These are phyloP conservation scores for Phyllosticta citribraziliensis DNA, from an alignment of 2,329 filamentous ascomycete species.

Conservation along the genomic window DNA sequence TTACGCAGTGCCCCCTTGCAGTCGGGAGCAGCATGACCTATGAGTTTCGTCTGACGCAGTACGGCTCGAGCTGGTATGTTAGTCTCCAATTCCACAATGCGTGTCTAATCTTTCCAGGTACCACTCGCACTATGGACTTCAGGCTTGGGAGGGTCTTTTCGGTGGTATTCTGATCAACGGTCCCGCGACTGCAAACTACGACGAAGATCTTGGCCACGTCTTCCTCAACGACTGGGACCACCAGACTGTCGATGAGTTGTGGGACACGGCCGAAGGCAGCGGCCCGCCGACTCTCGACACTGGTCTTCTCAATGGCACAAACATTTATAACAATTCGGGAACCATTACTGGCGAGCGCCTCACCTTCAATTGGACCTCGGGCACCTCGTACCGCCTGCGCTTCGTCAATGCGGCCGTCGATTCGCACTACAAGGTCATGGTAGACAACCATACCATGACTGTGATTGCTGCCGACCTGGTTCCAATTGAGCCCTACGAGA, in stretches of 20 bases:
- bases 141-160: constrained; percentile 28
- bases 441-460: constrained; percentile 32
- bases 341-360: constrained; percentile 15
- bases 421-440: constrained; percentile 21
- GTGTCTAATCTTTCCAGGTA: constrained; percentile 10
- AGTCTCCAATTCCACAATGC: not conserved
- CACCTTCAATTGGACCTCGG: constrained; percentile 29
- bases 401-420: constrained; percentile 45
- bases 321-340: constrained; percentile 6
- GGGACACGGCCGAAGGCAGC: not conserved
- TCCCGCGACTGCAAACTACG: constrained; percentile 28
- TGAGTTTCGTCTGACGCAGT: constrained; percentile 40
- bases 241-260: constrained; percentile 8
- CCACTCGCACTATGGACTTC: constrained; percentile 21
- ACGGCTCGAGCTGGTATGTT: constrained; percentile 19
- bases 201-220: constrained; percentile 30
- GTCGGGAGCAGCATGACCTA: constrained; percentile 36
- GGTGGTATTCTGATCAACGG: constrained; percentile 27
- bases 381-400: constrained; percentile 47
- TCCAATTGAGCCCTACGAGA: constrained; percentile 27
- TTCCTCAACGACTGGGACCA: constrained; percentile 32
- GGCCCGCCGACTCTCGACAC: constrained; percentile 32
- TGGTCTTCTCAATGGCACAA: constrained; percentile 39
- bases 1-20: constrained; percentile 30
- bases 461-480: constrained; percentile 36